Evolutionary conservation across 2,329 filamentous ascomycete species (phyloP).

Genomic region (Fusarium pininemorale): DNA sequence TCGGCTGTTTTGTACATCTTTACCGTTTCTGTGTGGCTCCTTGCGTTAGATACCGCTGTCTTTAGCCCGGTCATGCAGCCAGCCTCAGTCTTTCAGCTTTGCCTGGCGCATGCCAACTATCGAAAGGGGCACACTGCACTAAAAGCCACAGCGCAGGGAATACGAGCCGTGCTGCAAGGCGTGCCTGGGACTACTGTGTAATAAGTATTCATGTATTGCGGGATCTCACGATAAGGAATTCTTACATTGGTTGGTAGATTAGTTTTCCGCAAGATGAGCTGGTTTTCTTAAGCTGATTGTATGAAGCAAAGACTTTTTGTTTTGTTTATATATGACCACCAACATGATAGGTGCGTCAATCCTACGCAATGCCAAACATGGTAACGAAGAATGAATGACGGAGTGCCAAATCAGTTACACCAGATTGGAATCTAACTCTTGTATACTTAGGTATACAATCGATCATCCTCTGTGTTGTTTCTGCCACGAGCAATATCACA

Average conservation of each 20-base stretch:
- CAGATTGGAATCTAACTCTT: not conserved
- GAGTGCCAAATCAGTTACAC: not conserved
- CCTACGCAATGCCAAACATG: not conserved
- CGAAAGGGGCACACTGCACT: not conserved
- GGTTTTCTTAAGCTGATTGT: not conserved
- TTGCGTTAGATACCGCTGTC: not conserved
- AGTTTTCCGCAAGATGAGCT: no score
- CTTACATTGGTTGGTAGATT: not conserved
- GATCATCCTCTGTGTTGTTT: no score
- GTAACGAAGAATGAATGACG: not conserved
- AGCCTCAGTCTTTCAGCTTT: constrained; percentile 21
- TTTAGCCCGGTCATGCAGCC: not conserved
- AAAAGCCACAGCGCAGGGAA: constrained; percentile 11
- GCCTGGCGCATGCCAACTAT: constrained; percentile 3
- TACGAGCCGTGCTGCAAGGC: not conserved
- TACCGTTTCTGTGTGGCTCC: not conserved
- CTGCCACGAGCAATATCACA: not conserved
- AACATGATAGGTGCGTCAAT: not conserved
- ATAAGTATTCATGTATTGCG: no score
- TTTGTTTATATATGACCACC: not conserved
- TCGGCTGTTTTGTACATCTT: not conserved
- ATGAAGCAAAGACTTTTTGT: not conserved
- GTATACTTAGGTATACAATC: no score
- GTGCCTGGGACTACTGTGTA: not conserved
- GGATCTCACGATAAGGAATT: not conserved